Evolutionary conservation across 2,329 filamentous ascomycete species (phyloP).

Genomic region (Dactylellina cionopaga): DNA sequence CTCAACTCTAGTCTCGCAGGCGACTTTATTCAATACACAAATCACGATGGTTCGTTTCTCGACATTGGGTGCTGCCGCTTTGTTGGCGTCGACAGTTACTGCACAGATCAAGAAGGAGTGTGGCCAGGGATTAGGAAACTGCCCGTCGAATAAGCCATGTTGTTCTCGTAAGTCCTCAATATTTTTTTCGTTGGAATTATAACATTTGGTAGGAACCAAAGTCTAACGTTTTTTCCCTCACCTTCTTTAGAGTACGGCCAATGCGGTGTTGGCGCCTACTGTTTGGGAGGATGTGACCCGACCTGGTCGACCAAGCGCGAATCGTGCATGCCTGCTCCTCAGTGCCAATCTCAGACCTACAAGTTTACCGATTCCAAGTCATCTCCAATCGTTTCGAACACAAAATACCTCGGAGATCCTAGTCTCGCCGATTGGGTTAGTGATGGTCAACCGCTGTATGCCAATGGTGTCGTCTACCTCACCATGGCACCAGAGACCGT

Average conservation of each 20-base stretch:
- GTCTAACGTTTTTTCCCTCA: not conserved
- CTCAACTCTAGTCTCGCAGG: too few species aligned
- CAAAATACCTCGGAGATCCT: slow-evolving; percentile 86
- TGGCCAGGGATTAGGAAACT: slow-evolving; percentile 67
- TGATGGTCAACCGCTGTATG: slow-evolving; percentile 77
- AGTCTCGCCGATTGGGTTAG: slow-evolving; percentile 85
- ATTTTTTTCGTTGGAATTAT: slow-evolving; percentile 16
- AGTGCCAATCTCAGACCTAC: slow-evolving; percentile 79
- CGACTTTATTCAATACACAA: not conserved
- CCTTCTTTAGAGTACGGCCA: slow-evolving; percentile 79
- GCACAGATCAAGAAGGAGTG: slow-evolving; percentile 54
- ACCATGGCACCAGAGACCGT: slow-evolving; percentile 89
- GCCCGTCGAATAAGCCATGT: slow-evolving; percentile 77
- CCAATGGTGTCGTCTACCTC: slow-evolving; percentile 77
- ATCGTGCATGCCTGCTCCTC: slow-evolving; percentile 83
- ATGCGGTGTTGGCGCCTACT: slow-evolving; percentile 91
- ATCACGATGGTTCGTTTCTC: slow-evolving; percentile 44
- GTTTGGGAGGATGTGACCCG: slow-evolving; percentile 93
- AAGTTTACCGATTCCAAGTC: slow-evolving; percentile 76
- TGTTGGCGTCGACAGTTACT: slow-evolving; percentile 33
- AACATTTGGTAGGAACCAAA: not conserved
- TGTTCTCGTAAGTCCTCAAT: slow-evolving; percentile 75
- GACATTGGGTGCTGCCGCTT: slow-evolving; percentile 23
- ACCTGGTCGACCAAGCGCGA: slow-evolving; percentile 82
- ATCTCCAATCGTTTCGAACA: slow-evolving; percentile 70